Evolutionary conservation across 2,329 filamentous ascomycete genomes (phyloP), one percentile per base, ranked within the genome.

Genomic region (Grosmannia serpens): DNA sequence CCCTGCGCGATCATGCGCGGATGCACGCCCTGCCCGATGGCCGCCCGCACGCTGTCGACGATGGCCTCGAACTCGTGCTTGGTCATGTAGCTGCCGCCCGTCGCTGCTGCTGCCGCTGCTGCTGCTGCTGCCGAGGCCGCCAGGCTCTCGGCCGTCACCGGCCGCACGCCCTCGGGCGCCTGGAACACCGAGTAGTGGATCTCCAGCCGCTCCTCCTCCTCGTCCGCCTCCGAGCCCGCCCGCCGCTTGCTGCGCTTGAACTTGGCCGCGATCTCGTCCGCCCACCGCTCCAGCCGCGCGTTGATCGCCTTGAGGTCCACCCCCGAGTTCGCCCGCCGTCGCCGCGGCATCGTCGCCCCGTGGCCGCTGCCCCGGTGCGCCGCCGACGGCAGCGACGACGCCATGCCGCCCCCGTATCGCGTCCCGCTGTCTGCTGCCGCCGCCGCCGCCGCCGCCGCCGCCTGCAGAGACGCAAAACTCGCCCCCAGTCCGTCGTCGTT

Each of bases 221-320:
- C 89, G 51, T 85, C 74, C 9, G 81, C 82, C 50, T 50, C 54
- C 33, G 55, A 20, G 53, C 49, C 59, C 17, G 33, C 9, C 24
- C 53, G 53, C 67, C 84, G 86, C 55, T 86, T 88, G 69, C 87
- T 84, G 63, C 91, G 89, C 76, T 96, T 97, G 80, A 99, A 97
- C 67, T 95, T 94, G 65, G 90, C 88, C 33, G 94, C 91, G 67
- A 99, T 97, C 74, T 99, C 94, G 66, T 97, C 94, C 20, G 94
- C 94, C 94, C 94, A 99, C 69, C 89, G 82, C 74, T 99, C 94
- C 29, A 99, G 77, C 27, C 94, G 82, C 60, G 92, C 91, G 72
- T 99, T 99, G 73, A 99, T 97, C 61, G 94, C 94, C 71, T 97
- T 97, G 69, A 99, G 88, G 68, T 99, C 94, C 22, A 99, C 92